Conservation (phyloP, 768 basidiomycete species). For the Mycena metata region DNA sequence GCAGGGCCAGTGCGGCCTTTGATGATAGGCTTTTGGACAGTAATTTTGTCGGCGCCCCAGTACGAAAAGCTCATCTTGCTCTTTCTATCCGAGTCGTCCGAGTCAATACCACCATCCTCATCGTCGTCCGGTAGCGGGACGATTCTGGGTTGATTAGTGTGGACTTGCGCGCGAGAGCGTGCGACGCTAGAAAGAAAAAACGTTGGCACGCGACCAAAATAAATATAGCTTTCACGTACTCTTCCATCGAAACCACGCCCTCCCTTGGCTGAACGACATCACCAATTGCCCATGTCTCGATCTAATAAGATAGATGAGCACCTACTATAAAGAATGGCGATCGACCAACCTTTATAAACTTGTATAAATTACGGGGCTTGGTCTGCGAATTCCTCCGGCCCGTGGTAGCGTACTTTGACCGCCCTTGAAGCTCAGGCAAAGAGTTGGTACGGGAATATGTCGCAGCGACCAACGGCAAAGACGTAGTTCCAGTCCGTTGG, state of each 20-base stretch:
- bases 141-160: constrained; percentile 68
- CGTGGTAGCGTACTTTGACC: constrained; percentile 86
- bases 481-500: constrained; percentile 91
- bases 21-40: constrained; percentile 82
- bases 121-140: constrained; percentile 79
- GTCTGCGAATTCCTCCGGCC: constrained; percentile 82
- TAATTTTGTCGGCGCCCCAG: constrained; percentile 93
- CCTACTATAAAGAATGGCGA: constrained; percentile 1
- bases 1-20: constrained; percentile 58
- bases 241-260: constrained; percentile 91
- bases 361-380: constrained; percentile 92
- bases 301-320: constrained; percentile 56
- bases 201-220: constrained; percentile 7
- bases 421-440: constrained; percentile 86
- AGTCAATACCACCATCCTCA: constrained; percentile 70
- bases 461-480: constrained; percentile 78
- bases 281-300: constrained; percentile 90
- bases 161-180: constrained; percentile 74
- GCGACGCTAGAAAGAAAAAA: constrained; percentile 65
- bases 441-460: constrained; percentile 81
- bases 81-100: constrained; percentile 89
- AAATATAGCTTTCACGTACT: constrained; percentile 64
- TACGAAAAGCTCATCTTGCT: constrained; percentile 96
- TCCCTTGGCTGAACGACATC: constrained; percentile 81
- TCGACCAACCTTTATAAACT: constrained; percentile 83